Base-by-base conservation (phyloP, 495 filamentous ascomycete genomes). In the Penicillium antarcticum region DNA sequence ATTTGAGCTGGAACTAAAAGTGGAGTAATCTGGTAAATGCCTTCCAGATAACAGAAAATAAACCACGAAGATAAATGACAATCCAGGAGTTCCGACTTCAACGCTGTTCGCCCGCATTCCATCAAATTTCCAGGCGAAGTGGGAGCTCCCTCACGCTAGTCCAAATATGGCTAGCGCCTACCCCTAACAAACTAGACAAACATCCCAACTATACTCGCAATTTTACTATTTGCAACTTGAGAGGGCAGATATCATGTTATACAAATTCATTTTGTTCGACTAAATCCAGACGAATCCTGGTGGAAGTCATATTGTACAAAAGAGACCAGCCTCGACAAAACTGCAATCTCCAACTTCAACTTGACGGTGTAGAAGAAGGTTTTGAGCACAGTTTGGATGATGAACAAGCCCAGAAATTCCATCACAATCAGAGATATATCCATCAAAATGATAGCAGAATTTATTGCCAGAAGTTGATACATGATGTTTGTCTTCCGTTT, bases 351-450 rank as follows among this genome's bases (percentile, higher is more conserved):
- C 17, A 74, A 51, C 57, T 76, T 78, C 14, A 81, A 62, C 52
- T 80, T 81, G 51, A 79, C 60, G 39, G 72, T 73, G 57, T 78
- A 80, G 11, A 75, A 60, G 23, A 70, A 58, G 5, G 57, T 60
- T 45, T 78, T 78, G 53, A 69, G 61, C 11, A 61, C 61, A 3
- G 66, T 70, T 44, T 79, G 66, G 5, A 69, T 48, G n/a, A 66
- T 55, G 48, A 67, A 77, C 9, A 64, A 19, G 19, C 54, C 48
- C 5, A 57, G 26, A 46, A 62, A 71, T 48, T 80, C 69, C 35
- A 67, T 18, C 1, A 45, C 48, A 11, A 80, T 35, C 8, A 71
- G 51, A 10, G 55, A 42, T 26, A 71, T 53, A 43, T 74, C 68
- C 63, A 74, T 61, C 16, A 61, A 18, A 6, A 79, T 67, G 34